Evolutionary conservation across 345 rosid genomes (phyloP), one percentile per base, ranked within the genome.

Genomic region (Acer yangbiense): DNA sequence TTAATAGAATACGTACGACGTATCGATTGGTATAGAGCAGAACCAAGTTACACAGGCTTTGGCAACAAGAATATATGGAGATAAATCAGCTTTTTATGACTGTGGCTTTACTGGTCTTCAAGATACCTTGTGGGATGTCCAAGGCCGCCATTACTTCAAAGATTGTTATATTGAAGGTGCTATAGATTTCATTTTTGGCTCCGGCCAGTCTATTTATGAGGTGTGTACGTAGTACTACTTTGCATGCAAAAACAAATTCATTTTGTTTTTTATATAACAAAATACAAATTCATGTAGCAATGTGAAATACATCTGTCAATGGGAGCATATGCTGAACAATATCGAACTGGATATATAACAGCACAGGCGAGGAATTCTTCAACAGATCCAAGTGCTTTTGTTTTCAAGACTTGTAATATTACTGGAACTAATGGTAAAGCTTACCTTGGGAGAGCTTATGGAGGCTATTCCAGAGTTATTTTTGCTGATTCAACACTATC

Each of bases 171-270:
- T 85, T 27, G 87, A 79, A 82, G 89, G 89, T 46, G 87, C 75
- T 0, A 23, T 85, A 0, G 90, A 89, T 80, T 86, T 88, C 71
- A 87, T 87, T 69, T 86, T 82, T 25, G 93, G 91, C 8, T 2
- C 13, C 0, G 90, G 80, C 6, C 86, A 88, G 9, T 88, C 91
- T 9, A 62, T 82, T 14, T 86, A 85, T 16, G 78, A 81, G 89
- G 90, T 86, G 32, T 14, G 41, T 23, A 23, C 25, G 25, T 10
- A 32, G 35, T 32, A 32, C 35, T 32, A 32, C 35, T 32, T 32
- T 43, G 46, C 46, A 43, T 43, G 46, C 46, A 43, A 43, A 43
- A 43, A 43, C 46, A 8, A 43, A 35, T 32, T 32, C 35, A 32
- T 32, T 35, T 35, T 35, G 39, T 35, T 35, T 35, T 35, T 35